Conservation (phyloP, 2,329 filamentous ascomycete genomes). For the Neonectria magnoliae region DNA sequence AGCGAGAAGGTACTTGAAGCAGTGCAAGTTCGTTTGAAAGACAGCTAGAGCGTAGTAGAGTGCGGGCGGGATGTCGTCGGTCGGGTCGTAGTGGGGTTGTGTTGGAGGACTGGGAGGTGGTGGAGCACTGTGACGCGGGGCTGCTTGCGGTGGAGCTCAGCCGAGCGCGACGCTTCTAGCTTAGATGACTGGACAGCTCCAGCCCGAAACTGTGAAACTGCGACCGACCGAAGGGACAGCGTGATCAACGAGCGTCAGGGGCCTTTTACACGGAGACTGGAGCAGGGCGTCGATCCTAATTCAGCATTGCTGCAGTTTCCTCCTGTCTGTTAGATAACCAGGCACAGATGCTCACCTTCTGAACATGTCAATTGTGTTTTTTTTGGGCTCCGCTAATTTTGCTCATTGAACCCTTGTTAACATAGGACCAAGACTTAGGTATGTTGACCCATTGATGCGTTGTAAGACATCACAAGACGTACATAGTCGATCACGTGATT, state of each 20-base stretch:
- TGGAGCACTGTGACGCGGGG: constrained; percentile 20
- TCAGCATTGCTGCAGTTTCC: neutral
- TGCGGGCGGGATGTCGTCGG: constrained; percentile 8
- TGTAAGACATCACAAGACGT: no score
- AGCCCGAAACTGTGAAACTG: neutral
- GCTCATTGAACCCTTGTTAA: no score
- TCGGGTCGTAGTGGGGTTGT: constrained; percentile 17
- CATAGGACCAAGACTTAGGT: no score
- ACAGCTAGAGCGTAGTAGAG: constrained; percentile 9
- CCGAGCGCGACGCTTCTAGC: constrained; percentile 10
- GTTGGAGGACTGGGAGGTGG: neutral
- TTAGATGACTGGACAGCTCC: constrained; percentile 12
- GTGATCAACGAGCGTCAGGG: neutral
- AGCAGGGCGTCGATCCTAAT: neutral
- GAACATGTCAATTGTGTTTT: neutral
- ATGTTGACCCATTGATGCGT: no score
- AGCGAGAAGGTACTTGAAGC: neutral
- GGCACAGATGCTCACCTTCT: neutral
- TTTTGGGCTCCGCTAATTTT: neutral
- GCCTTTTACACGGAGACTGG: neutral
- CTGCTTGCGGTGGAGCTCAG: constrained; percentile 10
- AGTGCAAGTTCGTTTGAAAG: constrained; percentile 3
- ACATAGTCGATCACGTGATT: no score
- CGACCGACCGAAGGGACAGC: neutral
- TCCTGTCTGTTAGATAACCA: no score